These are phyloP conservation scores for Verruconis gallopava DNA, from an alignment of 2,329 filamentous ascomycete genomes.

Conservation along the genomic window DNA sequence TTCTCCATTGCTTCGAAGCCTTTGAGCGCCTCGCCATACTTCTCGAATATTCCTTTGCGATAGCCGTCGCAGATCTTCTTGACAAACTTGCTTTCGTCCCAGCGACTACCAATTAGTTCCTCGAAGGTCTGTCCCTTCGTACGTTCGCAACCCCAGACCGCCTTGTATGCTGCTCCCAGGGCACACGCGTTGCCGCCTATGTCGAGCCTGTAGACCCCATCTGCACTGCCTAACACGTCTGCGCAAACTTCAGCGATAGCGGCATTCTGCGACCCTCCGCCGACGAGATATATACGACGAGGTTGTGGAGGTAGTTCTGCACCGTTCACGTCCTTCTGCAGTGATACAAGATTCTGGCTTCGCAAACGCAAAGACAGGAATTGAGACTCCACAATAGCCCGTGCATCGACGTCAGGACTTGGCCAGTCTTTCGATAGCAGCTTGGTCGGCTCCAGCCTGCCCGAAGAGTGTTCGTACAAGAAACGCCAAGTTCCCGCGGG, in stretches of 20 bases:
- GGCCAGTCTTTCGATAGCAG: slow-evolving; percentile 43
- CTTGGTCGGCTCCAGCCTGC: slow-evolving; percentile 26
- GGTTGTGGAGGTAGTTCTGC: slow-evolving; percentile 66
- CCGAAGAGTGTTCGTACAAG: slow-evolving; percentile 40
- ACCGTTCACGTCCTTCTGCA: slow-evolving; percentile 19
- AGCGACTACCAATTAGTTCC: slow-evolving; percentile 68
- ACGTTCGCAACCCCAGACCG: slow-evolving; percentile 78
- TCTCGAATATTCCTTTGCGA: slow-evolving; percentile 56
- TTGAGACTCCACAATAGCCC: slow-evolving; percentile 88
- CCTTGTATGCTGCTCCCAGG: slow-evolving; percentile 87
- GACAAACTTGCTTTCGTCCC: slow-evolving; percentile 75
- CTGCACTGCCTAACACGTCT: slow-evolving; percentile 74
- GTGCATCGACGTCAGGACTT: slow-evolving; percentile 54
- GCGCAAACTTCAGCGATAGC: slow-evolving; percentile 78
- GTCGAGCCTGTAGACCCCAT: slow-evolving; percentile 87
- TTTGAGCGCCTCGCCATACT: slow-evolving; percentile 62
- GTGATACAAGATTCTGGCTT: slow-evolving; percentile 57
- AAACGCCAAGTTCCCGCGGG: slow-evolving; percentile 78
- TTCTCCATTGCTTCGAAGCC: slow-evolving; percentile 68
- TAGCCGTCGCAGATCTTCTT: slow-evolving; percentile 76
- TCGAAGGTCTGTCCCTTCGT: slow-evolving; percentile 62
- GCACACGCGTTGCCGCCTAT: slow-evolving; percentile 94
- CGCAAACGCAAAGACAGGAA: slow-evolving; percentile 82
- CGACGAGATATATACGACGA: slow-evolving; percentile 82
- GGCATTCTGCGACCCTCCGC: slow-evolving; percentile 78